Evolutionary conservation across 2,329 filamentous ascomycete species (phyloP).

Genomic region (Diaporthe nobilis): DNA sequence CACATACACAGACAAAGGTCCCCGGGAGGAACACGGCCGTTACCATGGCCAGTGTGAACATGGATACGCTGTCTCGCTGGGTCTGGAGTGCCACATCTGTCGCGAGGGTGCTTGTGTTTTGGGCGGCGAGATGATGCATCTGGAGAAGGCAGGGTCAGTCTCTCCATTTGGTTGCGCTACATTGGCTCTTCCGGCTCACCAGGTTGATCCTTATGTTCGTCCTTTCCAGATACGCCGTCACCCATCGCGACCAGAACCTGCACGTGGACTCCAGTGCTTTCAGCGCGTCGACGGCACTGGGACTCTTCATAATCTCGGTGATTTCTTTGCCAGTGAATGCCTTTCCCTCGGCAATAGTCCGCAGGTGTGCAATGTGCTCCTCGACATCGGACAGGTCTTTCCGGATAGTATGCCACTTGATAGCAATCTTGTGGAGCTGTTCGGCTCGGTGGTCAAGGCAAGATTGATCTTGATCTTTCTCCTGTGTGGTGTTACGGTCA

Average conservation of each 20-base stretch:
- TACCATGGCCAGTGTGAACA: constrained; percentile 1
- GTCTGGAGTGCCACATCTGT: not conserved
- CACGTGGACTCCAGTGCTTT: not conserved
- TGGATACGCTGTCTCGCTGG: not conserved
- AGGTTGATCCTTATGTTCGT: not conserved
- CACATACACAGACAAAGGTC: not conserved
- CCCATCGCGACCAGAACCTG: not conserved
- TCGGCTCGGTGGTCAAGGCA: not conserved
- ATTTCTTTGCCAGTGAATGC: not conserved
- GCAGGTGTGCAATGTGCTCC: not conserved
- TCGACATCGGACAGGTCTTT: not conserved
- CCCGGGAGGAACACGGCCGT: not conserved
- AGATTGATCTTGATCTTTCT: not conserved
- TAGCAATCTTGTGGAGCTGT: not conserved
- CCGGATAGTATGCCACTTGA: not conserved
- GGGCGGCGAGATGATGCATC: not conserved
- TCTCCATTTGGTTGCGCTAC: not conserved
- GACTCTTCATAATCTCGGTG: not conserved
- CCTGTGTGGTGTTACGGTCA: not conserved
- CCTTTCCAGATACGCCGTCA: not conserved
- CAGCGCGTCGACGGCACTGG: not conserved
- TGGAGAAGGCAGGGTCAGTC: not conserved
- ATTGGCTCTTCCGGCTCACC: not conserved
- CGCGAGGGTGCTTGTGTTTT: not conserved
- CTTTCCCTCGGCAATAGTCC: not conserved